Evolutionary conservation across 345 rosid genomes (phyloP), one percentile per base, ranked within the genome.

Genomic region (Rhodamnia rubescens): DNA sequence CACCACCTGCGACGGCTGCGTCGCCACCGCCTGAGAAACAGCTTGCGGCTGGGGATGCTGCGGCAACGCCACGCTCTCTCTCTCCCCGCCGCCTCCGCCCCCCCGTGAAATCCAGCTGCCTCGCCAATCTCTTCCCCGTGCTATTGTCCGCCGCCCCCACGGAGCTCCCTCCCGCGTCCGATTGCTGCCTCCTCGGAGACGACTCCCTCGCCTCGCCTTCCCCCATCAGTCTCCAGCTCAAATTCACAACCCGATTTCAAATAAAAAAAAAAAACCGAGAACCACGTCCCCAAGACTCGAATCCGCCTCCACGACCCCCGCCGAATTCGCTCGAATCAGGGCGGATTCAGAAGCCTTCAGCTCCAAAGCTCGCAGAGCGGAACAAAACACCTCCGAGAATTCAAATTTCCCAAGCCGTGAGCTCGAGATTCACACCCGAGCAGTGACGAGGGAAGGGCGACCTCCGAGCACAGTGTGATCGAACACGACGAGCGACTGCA

Each of bases 71-170:
- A 85, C 90, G 86, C 87, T 88, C 14, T 88, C 89, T 32, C 88
- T 36, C 55, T 82, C 91, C 58, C 90, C 64, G 84, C 88, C 74
- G 5, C 75, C 75, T 21, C 61, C 59, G 11, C 59, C 59, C 88
- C 88, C 87, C 52, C 55, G 98, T 94, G 91, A 97, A 97, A 94
- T 96, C 98, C 82, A 97, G 98, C 91, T 97, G 99, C 92, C 99
- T 86, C 1, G 97, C 99, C 75, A 32, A 59, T 8, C 94, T 94
- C 91, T 91, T 94, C 94, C 92, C 95, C 21, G 92, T 87, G 84
- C 96, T 95, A n/a, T 86, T 64, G 36, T 89, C 91, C 74, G 74
- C 86, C 24, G 53, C 57, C 52, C 75, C 83, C 51, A 52, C 11
- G 20, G 40, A 20, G 27, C 32, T 91, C 85, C 83, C 81, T 86